Evolutionary conservation across 495 filamentous ascomycete genomes (phyloP), one percentile per base, ranked within the genome.

Genomic region (Xylaria castorea): DNA sequence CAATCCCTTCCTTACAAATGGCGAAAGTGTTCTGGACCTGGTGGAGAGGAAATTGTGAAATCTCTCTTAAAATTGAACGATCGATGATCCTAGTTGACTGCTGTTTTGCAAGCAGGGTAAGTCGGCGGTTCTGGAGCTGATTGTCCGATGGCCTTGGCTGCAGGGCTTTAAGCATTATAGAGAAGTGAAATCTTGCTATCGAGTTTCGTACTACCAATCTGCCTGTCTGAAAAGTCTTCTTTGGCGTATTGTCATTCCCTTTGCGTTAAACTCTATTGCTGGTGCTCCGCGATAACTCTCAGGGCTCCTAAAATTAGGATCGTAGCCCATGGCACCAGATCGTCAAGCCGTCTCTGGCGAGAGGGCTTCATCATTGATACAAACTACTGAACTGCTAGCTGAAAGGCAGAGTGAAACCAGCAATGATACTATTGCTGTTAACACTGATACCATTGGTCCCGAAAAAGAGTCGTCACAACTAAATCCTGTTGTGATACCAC

Each of bases 371-470:
- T 48, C 42, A 6, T 25, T 53, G 18, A 27, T 67, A 18, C 64
- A 53, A 20, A 6, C 44, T 5, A 22, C 46, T 67, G 64, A 67
- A 25, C 16, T 36, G 2, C 12, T 14, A 38, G 27, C 27, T 20
- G 27, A 67, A 53, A 30, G 64, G n/a, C 64, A 50, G 46, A 51
- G 44, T 25, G 64, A 38, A 51, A 67, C 42, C 2, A 67, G 64
- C 40, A 67, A 53, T 44, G 64, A 66, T 12, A 67, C 64, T 12
- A 51, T 67, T 34, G 64, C 32, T 38, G 64, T 67, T 18, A 44
- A 18, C 22, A 48, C 40, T n/a, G 36, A 30, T 30, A 62, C 18
- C 14, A 62, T 62, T 64, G 38, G 22, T 27, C 38, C 61, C n/a
- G 38, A 64, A 5, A 44, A 40, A 20, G 36, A 40, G 5, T 46